Percentiles rank a stretch among this genome's conserved stretches.
Evolutionary conservation across 192 early-diverging fungal species (phyloP).

Genomic region (Coemansia sp.): DNA sequence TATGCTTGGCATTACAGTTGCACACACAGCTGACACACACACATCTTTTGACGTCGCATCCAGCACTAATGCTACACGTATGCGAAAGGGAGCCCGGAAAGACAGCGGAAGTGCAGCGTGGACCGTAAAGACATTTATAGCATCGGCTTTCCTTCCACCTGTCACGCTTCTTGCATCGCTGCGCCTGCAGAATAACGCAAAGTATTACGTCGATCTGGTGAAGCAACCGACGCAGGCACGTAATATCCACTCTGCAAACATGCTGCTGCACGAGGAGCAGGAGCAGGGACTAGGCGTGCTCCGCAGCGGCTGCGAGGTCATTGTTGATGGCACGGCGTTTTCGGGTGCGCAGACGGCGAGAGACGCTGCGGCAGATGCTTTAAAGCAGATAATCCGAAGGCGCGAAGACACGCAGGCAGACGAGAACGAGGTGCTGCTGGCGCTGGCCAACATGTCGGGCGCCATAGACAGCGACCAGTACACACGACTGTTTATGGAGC

Average conservation of each 20-base stretch:
- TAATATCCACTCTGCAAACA: constrained; percentile 48
- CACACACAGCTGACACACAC: constrained; percentile 35
- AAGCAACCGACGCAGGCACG: constrained; percentile 26
- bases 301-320: constrained; percentile 54
- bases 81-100: constrained; percentile 11
- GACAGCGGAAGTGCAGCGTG: constrained; percentile 12
- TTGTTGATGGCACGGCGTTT: constrained; percentile 39
- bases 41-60: constrained; percentile 24
- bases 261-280: constrained; percentile 53
- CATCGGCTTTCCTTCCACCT: constrained; percentile 44
- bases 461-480: constrained; percentile 50
- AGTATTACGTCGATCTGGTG: constrained; percentile 52
- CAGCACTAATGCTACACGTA: background rate
- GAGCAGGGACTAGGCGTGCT: constrained; percentile 53
- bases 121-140: constrained; percentile 41
- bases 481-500: constrained; percentile 52
- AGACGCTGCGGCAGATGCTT: constrained; percentile 13
- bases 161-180: constrained; percentile 47
- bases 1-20: constrained; percentile 39
- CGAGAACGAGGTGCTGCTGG: constrained; percentile 50
- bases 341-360: background rate
- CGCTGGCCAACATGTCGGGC: constrained; percentile 46
- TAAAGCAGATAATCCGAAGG: constrained; percentile 20
- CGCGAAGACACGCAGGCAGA: constrained; percentile 44
- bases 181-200: constrained; percentile 52